Evolutionary conservation across 106 monocot genomes (phyloP).

Genomic region (Ottelia alismoides): DNA sequence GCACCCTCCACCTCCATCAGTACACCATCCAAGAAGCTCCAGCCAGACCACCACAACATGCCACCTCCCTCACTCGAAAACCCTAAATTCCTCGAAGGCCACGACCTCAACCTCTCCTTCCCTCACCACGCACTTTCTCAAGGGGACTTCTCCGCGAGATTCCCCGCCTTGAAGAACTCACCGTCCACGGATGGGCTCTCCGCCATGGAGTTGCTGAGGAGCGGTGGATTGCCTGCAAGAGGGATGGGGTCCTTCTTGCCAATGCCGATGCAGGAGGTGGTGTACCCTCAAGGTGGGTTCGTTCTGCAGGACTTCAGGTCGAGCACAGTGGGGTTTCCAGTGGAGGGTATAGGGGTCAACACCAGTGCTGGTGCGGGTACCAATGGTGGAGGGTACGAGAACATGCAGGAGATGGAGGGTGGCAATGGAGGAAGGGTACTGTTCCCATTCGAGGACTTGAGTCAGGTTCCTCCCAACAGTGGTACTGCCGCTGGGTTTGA

Average conservation of each 20-base stretch:
- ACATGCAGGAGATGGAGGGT: conserved; percentile 11
- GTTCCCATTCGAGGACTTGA: conserved; percentile 51
- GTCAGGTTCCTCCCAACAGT: conserved; percentile 10
- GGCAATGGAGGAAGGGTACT: conserved; percentile 26
- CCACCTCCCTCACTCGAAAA: background rate
- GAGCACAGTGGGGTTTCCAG: conserved; percentile 19
- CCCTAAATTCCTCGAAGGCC: conserved; percentile 9
- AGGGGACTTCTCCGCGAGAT: background rate
- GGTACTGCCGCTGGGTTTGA: conserved; percentile 14
- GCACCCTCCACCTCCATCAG: background rate
- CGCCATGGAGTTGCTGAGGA: conserved; percentile 58
- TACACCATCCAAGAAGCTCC: background rate
- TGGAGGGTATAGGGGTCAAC: too few species aligned
- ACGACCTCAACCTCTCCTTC: conserved; percentile 13
- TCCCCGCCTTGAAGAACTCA: background rate
- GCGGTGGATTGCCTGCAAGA: conserved; percentile 22
- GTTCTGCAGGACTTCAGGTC: conserved; percentile 46
- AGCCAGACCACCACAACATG: background rate
- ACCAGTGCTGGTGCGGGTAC: conserved; percentile 13
- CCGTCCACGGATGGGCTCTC: too few species aligned
- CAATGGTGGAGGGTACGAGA: conserved; percentile 6
- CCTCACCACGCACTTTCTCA: background rate
- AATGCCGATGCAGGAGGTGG: conserved; percentile 24
- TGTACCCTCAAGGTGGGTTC: conserved; percentile 28
- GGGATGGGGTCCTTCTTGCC: conserved; percentile 25